Evolutionary conservation across 1,284 basidiomycete species (phyloP).

Genomic region (Hymenochaete sp.): DNA sequence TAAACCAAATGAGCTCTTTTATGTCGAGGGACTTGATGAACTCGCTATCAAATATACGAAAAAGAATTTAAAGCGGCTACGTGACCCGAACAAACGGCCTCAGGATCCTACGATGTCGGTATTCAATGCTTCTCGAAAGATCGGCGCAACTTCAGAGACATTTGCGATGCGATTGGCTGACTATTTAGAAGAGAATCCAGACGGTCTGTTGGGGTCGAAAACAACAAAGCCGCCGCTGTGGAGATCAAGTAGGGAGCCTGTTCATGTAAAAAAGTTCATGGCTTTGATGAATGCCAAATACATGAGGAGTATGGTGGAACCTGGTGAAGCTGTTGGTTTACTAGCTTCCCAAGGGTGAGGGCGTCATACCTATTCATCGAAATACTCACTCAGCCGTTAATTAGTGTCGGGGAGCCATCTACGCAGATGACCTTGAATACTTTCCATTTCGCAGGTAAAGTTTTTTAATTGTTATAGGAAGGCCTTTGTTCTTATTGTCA

Average conservation of each 20-base stretch:
- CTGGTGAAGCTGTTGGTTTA: conserved; percentile 95
- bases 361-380: conserved; percentile 6
- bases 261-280: conserved; percentile 58
- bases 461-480: conserved; percentile 14
- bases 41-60: conserved; percentile 79
- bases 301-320: conserved; percentile 89
- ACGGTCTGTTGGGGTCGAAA: conserved; percentile 63
- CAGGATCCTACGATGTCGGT: conserved; percentile 71
- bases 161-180: conserved; percentile 79
- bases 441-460: conserved; percentile 92
- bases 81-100: conserved; percentile 40
- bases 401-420: conserved; percentile 93
- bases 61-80: conserved; percentile 72
- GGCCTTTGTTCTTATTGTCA: conserved; percentile 9
- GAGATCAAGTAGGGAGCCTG: conserved; percentile 35
- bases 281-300: conserved; percentile 85
- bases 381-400: conserved; percentile 11
- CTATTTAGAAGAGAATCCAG: conserved; percentile 77
- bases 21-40: conserved; percentile 52
- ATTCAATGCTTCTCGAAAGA: conserved; percentile 72
- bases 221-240: conserved; percentile 32
- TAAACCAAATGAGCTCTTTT: conserved; percentile 53
- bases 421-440: conserved; percentile 99
- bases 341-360: conserved; percentile 94
- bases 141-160: conserved; percentile 90